Evolutionary conservation across 805 yeast species (phyloP), one percentile per base, ranked within the genome.

Genomic region (Kockiozyma suomiensis): DNA sequence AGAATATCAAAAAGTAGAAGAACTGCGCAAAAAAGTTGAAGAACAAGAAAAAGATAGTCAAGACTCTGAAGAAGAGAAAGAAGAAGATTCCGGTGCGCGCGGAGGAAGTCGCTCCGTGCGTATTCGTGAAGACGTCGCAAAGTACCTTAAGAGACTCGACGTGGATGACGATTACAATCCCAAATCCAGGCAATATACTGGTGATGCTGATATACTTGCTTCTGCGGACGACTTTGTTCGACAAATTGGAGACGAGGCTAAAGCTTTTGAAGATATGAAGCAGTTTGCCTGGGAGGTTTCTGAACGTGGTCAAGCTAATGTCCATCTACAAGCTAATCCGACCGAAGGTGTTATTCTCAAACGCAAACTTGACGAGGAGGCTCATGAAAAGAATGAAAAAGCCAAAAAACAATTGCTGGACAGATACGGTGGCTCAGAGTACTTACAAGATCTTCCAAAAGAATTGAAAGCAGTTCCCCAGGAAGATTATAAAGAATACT

Each of bases 111-210:
- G 75, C 54, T 72, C 81, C 7, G 79, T 87, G 0, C 74, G 96
- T 50, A 83, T 87, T 33, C 71, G 92, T 55, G 87, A 85, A 62
- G 97, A 90, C 69, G 83, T 83, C 41, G 96, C 97, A n/a, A 73
- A 83, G 63, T 83, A 90, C 76, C 69, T 83, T 67, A 75, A 82
- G 69, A 79, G 85, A 46, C 73, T 82, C 10, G 75, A 78, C 62
- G 70, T 79, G 6, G 76, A 78, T 23, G 81, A 81, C 66, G 84
- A 84, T 79, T 74, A 73, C 54, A 70, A 73, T 56, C 76, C 76
- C 17, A 74, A 73, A 49, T 66, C 70, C 10, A 53, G 76, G 23
- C 74, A 62, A 55, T 70, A 50, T 67, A 66, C 68, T 0, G 67
- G 62, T 15, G 54, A 45, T 12, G 72, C 74, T 76, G 25, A 78